Percentiles rank a stretch among this genome's conserved stretches.
Conservation (phyloP, 192 early-diverging fungal species). For the Coemansia sp. region DNA sequence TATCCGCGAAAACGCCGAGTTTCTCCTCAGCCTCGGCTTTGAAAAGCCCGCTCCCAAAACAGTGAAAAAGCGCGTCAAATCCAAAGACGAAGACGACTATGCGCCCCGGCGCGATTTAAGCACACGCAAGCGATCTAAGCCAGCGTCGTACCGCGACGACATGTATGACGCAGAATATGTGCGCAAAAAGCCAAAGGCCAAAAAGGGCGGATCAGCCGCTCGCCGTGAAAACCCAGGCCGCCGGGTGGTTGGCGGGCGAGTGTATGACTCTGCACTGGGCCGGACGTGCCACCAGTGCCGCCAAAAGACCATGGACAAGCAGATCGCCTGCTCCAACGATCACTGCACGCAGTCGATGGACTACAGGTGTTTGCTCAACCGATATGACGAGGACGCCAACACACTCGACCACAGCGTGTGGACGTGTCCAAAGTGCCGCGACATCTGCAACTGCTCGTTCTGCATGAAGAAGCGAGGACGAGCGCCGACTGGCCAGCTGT, state of each 20-base stretch:
- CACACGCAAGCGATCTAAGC: slow-evolving; percentile 14
- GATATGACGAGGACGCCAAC: slow-evolving; percentile 34
- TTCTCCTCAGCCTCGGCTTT: slow-evolving; percentile 29
- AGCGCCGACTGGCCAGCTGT: slow-evolving; percentile 38
- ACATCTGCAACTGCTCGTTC: slow-evolving; percentile 40
- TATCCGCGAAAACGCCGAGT: slow-evolving; percentile 44
- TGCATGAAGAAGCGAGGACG: slow-evolving; percentile 36
- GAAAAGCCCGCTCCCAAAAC: slow-evolving; percentile 1
- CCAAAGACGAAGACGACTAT: slow-evolving; percentile 19
- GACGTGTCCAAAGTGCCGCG: slow-evolving; percentile 39
- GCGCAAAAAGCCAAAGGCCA: slow-evolving; percentile 7
- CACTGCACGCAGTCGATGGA: slow-evolving; percentile 34
- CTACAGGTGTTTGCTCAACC: slow-evolving; percentile 27
- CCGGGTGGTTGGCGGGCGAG: slow-evolving; percentile 22
- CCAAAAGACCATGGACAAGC: slow-evolving; percentile 41
- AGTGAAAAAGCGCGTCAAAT: neutral
- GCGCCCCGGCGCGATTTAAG: slow-evolving; percentile 16
- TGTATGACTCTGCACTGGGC: slow-evolving; percentile 29
- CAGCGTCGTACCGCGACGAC: slow-evolving; percentile 31
- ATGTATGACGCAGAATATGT: neutral
- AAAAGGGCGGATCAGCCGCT: slow-evolving; percentile 3
- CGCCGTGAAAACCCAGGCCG: slow-evolving; percentile 19
- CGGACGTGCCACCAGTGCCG: slow-evolving; percentile 50
- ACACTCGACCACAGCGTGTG: slow-evolving; percentile 17
- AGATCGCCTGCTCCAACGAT: slow-evolving; percentile 27